phyloP scores from a whole-genome alignment of 2,329 filamentous ascomycete species.

The Plenodomus lindquistii region DNA sequence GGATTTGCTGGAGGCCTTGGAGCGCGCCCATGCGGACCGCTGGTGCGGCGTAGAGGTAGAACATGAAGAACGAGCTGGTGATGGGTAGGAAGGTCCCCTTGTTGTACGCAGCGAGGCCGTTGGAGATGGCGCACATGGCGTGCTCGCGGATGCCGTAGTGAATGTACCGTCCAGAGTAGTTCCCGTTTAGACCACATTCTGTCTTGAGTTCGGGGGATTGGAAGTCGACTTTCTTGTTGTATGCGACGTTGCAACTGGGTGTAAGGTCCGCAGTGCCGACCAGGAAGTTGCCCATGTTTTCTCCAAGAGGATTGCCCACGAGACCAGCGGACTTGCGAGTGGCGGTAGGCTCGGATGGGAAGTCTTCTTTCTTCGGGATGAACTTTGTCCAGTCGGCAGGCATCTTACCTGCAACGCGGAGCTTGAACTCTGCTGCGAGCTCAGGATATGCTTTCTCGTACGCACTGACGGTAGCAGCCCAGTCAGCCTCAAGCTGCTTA shows the following conservation, averaged over 20 bases:
- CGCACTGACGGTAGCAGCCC: slow-evolving; percentile 50
- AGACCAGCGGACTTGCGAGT: slow-evolving; percentile 51
- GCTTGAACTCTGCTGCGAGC: slow-evolving; percentile 53
- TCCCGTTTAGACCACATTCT: slow-evolving; percentile 56
- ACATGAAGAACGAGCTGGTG: slow-evolving; percentile 65
- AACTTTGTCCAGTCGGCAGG: slow-evolving; percentile 53
- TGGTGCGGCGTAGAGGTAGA: slow-evolving; percentile 62
- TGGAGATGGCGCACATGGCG: slow-evolving; percentile 45
- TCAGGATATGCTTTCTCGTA: slow-evolving; percentile 55
- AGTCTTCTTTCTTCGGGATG: slow-evolving; percentile 50
- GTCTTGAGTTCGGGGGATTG: slow-evolving; percentile 45
- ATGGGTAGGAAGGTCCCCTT: slow-evolving; percentile 58
- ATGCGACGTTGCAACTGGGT: slow-evolving; percentile 57
- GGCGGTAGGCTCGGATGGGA: slow-evolving; percentile 54
- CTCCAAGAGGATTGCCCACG: slow-evolving; percentile 5
- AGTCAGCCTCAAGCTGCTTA: slow-evolving; percentile 52
- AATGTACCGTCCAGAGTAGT: slow-evolving; percentile 59
- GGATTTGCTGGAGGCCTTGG: slow-evolving; percentile 59
- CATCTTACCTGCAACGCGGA: slow-evolving; percentile 55
- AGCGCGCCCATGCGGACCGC: slow-evolving; percentile 65
- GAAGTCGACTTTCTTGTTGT: slow-evolving; percentile 49
- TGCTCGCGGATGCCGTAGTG: slow-evolving; percentile 45
- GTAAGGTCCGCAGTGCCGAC: slow-evolving; percentile 66
- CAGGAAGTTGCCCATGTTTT: slow-evolving; percentile 64
- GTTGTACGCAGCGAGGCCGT: slow-evolving; percentile 59